Evolutionary conservation across 768 basidiomycete species (phyloP), one percentile per base, ranked within the genome.

Genomic region (Mycena maculata): DNA sequence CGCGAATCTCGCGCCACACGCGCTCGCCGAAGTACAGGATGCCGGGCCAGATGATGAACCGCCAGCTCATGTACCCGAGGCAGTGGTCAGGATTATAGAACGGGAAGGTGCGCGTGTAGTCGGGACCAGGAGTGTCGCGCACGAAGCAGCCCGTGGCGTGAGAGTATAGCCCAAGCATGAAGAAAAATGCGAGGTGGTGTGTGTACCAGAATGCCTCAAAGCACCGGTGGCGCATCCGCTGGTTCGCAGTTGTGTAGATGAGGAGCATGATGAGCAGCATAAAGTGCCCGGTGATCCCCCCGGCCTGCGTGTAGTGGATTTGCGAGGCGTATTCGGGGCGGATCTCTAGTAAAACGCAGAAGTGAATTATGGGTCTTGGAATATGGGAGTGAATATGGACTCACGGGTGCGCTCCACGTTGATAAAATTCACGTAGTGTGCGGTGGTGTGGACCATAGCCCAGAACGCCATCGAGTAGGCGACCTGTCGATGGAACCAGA

Each of bases 191-290:
- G 45, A 96, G 87, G 72, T 96, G 96, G 70, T 97, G 95, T 31
- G 95, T 96, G 78, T 95, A 97, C 95, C 95, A 97, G 85, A 98
- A 98, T 1, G 89, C 94, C 78, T 98, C 96, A 78, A 96, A 98
- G 81, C 90, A 93, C 78, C 95, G 93, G 67, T 86, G 77, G 70
- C 96, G 91, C 68, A 98, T 90, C 79, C 92, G 94, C 74, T 87
- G 85, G 77, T 95, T 95, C 3, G 96, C 94, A 23, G 95, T 96
- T 25, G 92, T 88, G 77, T 96, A 97, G 85, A 96, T 95, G 72
- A 95, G 76, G 71, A 98, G 78, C 94, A 98, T 95, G 77, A 96
- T 90, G 60, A 98, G 82, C 33, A 97, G 87, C 95, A 97, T 96
- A 77, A 94, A 92, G 77, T 98, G 96, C 16, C 96, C 96, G 2